These are phyloP conservation scores for Penicillium digitatum DNA, from an alignment of 2,329 filamentous ascomycete genomes.

Conservation along the genomic window DNA sequence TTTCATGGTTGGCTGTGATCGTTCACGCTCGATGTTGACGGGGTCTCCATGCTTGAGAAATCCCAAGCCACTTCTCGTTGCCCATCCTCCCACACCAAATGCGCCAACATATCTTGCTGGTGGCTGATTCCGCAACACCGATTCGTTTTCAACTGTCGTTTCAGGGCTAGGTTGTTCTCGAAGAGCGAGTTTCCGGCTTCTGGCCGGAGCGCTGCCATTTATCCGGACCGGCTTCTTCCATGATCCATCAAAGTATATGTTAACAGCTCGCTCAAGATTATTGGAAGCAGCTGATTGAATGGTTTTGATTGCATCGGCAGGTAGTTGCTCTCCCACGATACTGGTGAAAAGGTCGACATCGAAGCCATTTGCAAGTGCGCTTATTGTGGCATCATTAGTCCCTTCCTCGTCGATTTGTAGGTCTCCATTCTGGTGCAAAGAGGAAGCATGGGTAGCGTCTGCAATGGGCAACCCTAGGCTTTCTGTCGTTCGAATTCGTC, in stretches of 20 bases:
- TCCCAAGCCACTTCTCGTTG: constrained; percentile 73
- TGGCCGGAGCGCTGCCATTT: constrained; percentile 7
- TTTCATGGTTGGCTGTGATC: constrained; percentile 59
- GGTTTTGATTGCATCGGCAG: constrained; percentile 43
- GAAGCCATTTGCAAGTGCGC: constrained; percentile 41
- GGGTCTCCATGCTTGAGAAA: constrained; percentile 75
- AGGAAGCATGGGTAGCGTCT: background rate
- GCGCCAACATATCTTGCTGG: constrained; percentile 75
- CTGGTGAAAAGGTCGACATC: constrained; percentile 54
- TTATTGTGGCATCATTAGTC: background rate
- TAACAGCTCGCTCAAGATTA: constrained; percentile 59
- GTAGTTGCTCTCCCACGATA: constrained; percentile 55
- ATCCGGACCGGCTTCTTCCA: constrained; percentile 45
- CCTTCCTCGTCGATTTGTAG: background rate
- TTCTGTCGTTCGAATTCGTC: background rate
- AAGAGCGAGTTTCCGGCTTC: constrained; percentile 5
- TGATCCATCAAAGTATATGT: constrained; percentile 62
- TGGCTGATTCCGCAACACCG: constrained; percentile 38
- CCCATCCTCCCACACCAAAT: constrained; percentile 88
- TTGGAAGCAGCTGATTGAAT: constrained; percentile 50
- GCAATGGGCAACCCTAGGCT: background rate
- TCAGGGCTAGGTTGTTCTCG: constrained; percentile 1
- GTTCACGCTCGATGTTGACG: constrained; percentile 84
- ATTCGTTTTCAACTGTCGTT: constrained; percentile 1
- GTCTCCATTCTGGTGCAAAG: background rate